A percentile compares a stretch with the other conserved stretches of the same genome.
Evolutionary conservation across 176 grass and related monocot genomes (phyloP).

Genomic region (Musa acuminata): DNA sequence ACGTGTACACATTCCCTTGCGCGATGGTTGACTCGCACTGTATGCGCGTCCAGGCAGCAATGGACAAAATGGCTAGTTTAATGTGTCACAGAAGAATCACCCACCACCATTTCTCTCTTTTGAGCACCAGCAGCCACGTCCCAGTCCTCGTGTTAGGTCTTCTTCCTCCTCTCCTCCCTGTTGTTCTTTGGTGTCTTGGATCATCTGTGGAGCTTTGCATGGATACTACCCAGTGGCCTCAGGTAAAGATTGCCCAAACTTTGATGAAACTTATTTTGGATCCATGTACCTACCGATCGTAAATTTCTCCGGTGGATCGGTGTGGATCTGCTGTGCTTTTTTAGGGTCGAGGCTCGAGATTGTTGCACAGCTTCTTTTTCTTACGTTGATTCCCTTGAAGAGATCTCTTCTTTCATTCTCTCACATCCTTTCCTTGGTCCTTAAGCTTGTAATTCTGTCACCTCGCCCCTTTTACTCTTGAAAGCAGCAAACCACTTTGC

Average conservation of each 20-base stretch:
- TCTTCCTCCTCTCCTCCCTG: neutral
- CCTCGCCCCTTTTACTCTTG: conserved; percentile 55
- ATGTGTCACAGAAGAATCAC: neutral
- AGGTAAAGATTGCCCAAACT: conserved; percentile 39
- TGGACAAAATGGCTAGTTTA: neutral
- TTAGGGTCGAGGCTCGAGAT: conserved; percentile 22
- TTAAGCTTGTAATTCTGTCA: conserved; percentile 62
- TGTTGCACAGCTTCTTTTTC: conserved; percentile 27
- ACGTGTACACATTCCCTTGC: no score
- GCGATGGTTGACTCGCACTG: no score
- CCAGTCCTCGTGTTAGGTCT: neutral
- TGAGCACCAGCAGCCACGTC: no score
- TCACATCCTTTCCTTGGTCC: conserved; percentile 40
- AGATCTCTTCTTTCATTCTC: conserved; percentile 45
- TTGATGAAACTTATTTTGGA: conserved; percentile 25
- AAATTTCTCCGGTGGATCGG: no score
- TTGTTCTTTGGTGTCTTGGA: neutral
- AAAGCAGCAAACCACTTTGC: conserved; percentile 62
- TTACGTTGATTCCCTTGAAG: conserved; percentile 42
- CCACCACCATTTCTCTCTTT: no score
- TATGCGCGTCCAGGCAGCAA: no score
- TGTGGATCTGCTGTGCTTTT: conserved; percentile 31
- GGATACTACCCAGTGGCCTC: conserved; percentile 78
- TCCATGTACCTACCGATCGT: conserved; percentile 4
- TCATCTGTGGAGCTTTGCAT: conserved; percentile 27